Percentiles rank a stretch among this genome's conserved stretches.
Evolutionary conservation across 2,329 filamentous ascomycete species (phyloP).

Genomic region (Trichoderma lentiforme): DNA sequence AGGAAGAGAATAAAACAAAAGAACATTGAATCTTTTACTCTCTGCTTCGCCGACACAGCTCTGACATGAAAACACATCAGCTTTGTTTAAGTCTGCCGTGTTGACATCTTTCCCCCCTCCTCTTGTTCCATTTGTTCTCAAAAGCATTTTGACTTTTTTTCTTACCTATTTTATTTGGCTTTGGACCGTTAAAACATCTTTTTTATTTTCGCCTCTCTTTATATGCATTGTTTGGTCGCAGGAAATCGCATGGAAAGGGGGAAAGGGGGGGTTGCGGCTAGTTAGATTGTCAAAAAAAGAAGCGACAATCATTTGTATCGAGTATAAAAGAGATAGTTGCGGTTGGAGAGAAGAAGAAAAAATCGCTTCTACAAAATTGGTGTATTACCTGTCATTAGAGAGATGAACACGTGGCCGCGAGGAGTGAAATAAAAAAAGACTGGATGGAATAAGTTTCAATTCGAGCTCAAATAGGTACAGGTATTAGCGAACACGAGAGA

Average conservation of each 20-base stretch:
- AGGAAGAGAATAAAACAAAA: background rate
- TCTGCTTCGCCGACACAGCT: background rate
- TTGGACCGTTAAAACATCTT: background rate
- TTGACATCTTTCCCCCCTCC: background rate
- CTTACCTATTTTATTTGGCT: background rate
- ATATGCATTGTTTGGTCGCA: background rate
- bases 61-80: background rate
- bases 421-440: background rate
- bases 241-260: background rate
- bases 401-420: background rate
- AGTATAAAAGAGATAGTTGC: background rate
- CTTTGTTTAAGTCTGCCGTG: background rate
- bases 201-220: background rate
- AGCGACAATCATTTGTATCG: background rate
- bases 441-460: background rate
- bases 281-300: background rate
- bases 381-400: background rate
- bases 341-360: background rate
- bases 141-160: background rate
- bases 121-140: background rate
- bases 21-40: background rate
- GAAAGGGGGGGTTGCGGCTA: background rate
- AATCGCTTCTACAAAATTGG: background rate
- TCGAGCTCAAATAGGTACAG: background rate
- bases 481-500: too few species aligned